Percentiles rank a stretch among this genome's conserved stretches.
These are phyloP conservation scores for Sequoiadendron giganteum DNA, from an alignment of 75 land plant species.

Conservation along the genomic window DNA sequence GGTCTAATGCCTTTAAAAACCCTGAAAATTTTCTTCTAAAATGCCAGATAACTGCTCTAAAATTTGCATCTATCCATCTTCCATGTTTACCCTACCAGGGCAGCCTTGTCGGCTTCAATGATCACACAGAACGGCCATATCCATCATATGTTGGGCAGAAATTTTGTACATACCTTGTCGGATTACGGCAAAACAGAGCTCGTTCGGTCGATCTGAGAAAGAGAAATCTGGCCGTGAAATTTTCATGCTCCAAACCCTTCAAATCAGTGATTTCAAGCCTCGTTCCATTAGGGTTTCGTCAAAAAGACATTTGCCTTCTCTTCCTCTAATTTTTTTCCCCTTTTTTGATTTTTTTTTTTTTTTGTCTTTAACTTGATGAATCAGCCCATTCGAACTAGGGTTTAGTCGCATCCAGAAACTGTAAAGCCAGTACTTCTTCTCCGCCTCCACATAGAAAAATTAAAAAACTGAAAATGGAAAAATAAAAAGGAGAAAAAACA, in stretches of 20 bases:
- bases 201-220: neutral
- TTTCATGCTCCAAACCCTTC: neutral
- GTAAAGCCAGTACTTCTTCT: neutral
- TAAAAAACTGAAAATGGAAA: neutral
- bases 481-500: neutral
- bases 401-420: slow-evolving; percentile 10
- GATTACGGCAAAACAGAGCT: neutral
- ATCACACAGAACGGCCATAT: neutral
- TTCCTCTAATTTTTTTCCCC: neutral
- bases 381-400: slow-evolving; percentile 9
- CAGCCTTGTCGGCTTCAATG: neutral
- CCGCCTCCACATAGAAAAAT: neutral
- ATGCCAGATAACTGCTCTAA: neutral
- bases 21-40: neutral
- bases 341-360: neutral
- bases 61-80: slow-evolving; percentile 8
- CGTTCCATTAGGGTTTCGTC: neutral
- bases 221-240: neutral
- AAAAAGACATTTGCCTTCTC: too few species aligned
- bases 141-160: neutral
- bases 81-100: neutral
- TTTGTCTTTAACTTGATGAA: neutral
- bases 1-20: neutral
- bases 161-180: neutral
- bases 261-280: neutral